Conservation (phyloP, 2,329 filamentous ascomycete species). For the Aphanocladium album region DNA sequence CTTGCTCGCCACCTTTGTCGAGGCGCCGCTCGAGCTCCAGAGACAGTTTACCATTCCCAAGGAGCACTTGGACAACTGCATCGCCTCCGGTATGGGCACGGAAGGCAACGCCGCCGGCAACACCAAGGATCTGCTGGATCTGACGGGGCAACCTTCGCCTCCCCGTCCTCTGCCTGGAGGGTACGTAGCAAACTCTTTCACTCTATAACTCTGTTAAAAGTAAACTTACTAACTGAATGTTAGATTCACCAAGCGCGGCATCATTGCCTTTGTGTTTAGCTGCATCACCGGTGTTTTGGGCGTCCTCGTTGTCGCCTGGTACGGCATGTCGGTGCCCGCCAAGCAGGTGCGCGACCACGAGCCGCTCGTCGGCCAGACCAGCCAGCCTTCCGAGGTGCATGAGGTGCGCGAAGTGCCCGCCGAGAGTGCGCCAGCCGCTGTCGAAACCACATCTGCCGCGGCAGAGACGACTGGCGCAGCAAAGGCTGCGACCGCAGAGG, state of each 20-base stretch:
- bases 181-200: conserved; percentile 36
- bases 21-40: conserved; percentile 60
- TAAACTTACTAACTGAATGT: conserved; percentile 1
- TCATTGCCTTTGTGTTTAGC: conserved; percentile 70
- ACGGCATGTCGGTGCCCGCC: conserved; percentile 42
- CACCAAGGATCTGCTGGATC: conserved; percentile 56
- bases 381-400: not conserved
- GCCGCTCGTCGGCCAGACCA: not conserved
- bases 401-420: not conserved
- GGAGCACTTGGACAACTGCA: conserved; percentile 54
- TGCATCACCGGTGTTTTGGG: conserved; percentile 64
- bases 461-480: not conserved
- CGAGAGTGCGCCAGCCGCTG: not conserved
- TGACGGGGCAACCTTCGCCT: conserved; percentile 54
- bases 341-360: not conserved
- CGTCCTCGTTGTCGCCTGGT: conserved; percentile 61
- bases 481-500: no score
- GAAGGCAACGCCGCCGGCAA: conserved; percentile 73
- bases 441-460: not conserved
- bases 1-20: conserved; percentile 60
- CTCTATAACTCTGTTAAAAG: not conserved
- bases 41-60: conserved; percentile 53
- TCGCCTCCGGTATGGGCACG: conserved; percentile 42
- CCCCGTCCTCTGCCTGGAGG: conserved; percentile 57
- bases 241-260: conserved; percentile 64